These are phyloP conservation scores for Aegilops tauschii DNA, from an alignment of 176 grass and related monocot genomes.

Conservation along the genomic window DNA sequence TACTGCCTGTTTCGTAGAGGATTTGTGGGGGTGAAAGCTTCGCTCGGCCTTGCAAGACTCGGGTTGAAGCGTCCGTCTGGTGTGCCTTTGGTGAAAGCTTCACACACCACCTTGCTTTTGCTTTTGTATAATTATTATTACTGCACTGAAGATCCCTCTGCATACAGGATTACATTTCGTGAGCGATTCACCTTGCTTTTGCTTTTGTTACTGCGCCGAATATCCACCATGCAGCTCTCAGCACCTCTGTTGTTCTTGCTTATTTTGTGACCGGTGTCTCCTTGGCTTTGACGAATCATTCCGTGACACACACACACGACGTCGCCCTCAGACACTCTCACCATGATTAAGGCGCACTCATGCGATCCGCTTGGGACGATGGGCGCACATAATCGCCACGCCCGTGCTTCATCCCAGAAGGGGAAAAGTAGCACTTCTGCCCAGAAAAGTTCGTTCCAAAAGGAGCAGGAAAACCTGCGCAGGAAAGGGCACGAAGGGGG, in stretches of 20 bases:
- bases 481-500: not conserved
- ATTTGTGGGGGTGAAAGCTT: no score
- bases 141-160: no score
- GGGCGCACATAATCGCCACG: not conserved
- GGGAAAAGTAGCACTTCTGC: not conserved
- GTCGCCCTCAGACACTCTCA: not conserved
- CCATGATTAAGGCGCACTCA: not conserved
- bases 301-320: not conserved
- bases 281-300: not conserved
- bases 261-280: not conserved
- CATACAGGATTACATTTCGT: no score
- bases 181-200: no score
- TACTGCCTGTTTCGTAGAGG: not conserved
- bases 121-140: no score
- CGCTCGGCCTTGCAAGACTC: no score
- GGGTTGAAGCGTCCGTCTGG: no score
- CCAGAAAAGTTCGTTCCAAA: not conserved
- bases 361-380: not conserved
- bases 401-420: not conserved
- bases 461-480: no score
- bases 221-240: not conserved
- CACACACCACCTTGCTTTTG: no score
- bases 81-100: no score
- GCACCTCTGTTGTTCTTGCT: not conserved
- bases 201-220: no score